Base-by-base conservation (phyloP, 768 basidiomycete genomes). In the Macrolepiota albuminosa region DNA sequence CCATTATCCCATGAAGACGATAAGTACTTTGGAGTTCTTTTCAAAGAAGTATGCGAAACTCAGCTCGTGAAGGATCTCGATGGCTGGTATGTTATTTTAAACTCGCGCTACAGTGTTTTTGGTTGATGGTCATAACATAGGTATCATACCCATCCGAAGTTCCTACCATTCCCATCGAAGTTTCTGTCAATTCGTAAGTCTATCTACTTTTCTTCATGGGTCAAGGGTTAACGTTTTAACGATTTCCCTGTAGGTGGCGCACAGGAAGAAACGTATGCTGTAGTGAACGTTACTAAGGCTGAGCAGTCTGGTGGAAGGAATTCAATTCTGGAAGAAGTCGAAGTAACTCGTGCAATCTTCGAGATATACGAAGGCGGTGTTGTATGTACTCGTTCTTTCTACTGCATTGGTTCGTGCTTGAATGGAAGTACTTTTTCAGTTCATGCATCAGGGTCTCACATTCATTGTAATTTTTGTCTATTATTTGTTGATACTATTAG, bases 341-440 rank as follows among this genome's bases (percentile, higher is more conserved):
- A 95, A 71, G 71, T 87, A 45, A 92, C 89, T 24, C 77, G 93
- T 34, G 91, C 92, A 0, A 73, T 93, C 57, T 96, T 95, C 64
- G 94, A 95, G 71, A 74, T 91, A 9, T 96, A 95, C 66, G 93
- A 95, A 73, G 94, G 93, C 13, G 93, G 86, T 4, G 85, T 95
- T 62, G 90, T 91, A 70, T 63, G 78, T 76, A 42, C 18, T 3
- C 21, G 21, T 58, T 65, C 42, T 9, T 57, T 65, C 40, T 10
- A 58, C 42, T 46, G 52, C 21, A 33, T 46, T 34, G 26, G 11
- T 18, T 13, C 14, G 5, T 24, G 11, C 49, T 50, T 39, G 54
- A 37, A 46, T 37, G 9, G 33, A 49, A 43, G 37, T 29, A 21
- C 13, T 18, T 37, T 48, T 34, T 14, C 54, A 93, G 88, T 96